Base-by-base conservation (phyloP, 1,284 basidiomycete genomes). In the Ustilago hordei region DNA sequence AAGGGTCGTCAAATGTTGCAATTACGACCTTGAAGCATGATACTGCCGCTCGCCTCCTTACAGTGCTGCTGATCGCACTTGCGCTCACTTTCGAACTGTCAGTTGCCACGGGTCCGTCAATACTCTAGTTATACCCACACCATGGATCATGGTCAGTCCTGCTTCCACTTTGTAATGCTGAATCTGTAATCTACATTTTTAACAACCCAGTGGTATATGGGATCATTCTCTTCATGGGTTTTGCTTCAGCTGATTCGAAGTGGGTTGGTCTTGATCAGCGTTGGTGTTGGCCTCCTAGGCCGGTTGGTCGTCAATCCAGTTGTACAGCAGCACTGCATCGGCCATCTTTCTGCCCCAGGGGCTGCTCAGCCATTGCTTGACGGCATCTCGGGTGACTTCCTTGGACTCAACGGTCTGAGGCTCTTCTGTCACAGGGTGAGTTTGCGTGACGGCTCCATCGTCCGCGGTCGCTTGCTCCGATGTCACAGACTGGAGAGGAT, bases 241-340 rank as follows among this genome's bases (percentile, higher is more conserved):
- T 19, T 45, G 43, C n/a, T 19, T 19, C 8, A 8, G 19, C 43
- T n/a, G n/a, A n/a, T 45, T 19, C 7, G 59, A 13, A 8, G 50
- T n/a, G 17, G 67, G 34, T 17, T 65, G 60, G 11, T 60, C 36
- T 8, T 48, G 48, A 13, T 53, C 31, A 4, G 62, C 52, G 39
- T 43, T 48, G 15, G 60, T 34, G 38, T 57, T 15, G 11, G 52
- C 56, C 19, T 56, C 58, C 3, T 61, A 45, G 4, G 31, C 41
- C 8, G 68, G 55, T 28, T 79, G 77, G 15, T 77, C 70, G 28
- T 81, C 81, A 13, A 73, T 61, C 78, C 78, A 79, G 54, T 79
- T 74, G 55, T 79, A 79, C 55, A 79, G 35, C 9, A 79, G 32
- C 19, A 79, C 64, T 8, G 71, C 67, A 32, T 79, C 78, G n/a